phyloP scores from a whole-genome alignment of 306 rosid genomes.

The Psophocarpus tetragonolobus region DNA sequence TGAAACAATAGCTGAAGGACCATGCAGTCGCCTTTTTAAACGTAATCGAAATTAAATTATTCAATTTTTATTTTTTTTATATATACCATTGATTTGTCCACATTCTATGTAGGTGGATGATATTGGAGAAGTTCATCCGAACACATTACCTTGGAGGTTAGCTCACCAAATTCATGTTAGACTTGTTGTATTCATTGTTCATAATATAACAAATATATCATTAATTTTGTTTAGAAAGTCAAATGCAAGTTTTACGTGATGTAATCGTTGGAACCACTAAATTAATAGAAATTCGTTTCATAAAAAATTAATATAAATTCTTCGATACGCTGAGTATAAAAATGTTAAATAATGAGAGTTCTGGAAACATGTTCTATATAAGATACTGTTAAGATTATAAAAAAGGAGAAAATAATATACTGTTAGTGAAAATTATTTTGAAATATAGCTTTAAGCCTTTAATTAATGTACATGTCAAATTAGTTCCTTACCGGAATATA shows the following conservation, averaged over 20 bases:
- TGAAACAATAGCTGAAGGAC: not conserved
- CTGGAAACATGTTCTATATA: not conserved
- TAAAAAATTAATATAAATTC: not conserved
- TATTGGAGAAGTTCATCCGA: constrained; percentile 2
- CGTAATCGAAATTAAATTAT: not conserved
- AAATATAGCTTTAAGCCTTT: too few species aligned
- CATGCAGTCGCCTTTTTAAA: not conserved
- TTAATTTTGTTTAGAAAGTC: constrained; percentile 15
- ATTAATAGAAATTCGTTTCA: not conserved
- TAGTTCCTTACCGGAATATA: not conserved
- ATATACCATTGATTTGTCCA: not conserved
- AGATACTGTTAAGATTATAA: not conserved
- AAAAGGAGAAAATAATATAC: too few species aligned
- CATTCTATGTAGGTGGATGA: not conserved
- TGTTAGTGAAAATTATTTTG: not conserved
- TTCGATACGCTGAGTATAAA: not conserved
- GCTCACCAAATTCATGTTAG: constrained; percentile 24
- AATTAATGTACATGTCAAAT: not conserved
- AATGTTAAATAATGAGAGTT: not conserved
- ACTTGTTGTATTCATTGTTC: too few species aligned
- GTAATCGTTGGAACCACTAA: constrained; percentile 22
- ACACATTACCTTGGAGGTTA: constrained; percentile 5
- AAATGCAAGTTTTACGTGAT: constrained; percentile 11
- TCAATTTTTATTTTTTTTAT: not conserved
- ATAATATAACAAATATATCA: not conserved